phyloP scores from a whole-genome alignment of 305 asterid species.

The Fraxinus velutina region DNA sequence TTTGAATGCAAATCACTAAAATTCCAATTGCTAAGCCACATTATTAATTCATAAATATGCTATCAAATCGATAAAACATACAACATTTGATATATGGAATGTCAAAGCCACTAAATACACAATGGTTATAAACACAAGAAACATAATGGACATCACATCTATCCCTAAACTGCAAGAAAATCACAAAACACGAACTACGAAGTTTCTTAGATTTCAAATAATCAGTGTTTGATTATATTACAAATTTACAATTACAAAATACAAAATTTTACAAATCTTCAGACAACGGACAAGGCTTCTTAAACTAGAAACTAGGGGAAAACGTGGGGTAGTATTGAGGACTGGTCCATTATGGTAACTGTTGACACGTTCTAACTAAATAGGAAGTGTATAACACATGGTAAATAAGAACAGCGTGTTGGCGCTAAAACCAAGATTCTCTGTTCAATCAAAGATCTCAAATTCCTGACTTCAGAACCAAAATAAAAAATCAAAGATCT shows the following conservation, averaged over 20 bases:
- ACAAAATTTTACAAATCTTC: neutral
- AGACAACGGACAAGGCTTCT: neutral
- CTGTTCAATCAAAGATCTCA: neutral
- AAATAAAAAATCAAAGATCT: neutral
- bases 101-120: neutral
- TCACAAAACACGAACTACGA: neutral
- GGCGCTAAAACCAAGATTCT: neutral
- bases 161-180: neutral
- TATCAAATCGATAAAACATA: neutral
- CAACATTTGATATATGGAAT: neutral
- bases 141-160: neutral
- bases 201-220: neutral
- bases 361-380: neutral
- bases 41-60: neutral
- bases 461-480: neutral
- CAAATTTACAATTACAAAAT: neutral
- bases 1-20: neutral
- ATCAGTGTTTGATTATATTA: neutral
- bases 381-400: neutral
- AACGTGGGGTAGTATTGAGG: neutral
- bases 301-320: neutral
- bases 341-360: neutral
- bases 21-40: neutral
- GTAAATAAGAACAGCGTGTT: neutral
- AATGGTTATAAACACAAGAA: neutral